These are phyloP conservation scores for Bocquillonia castaneifolia DNA, from an alignment of 441 rosid genomes.

Conservation along the genomic window DNA sequence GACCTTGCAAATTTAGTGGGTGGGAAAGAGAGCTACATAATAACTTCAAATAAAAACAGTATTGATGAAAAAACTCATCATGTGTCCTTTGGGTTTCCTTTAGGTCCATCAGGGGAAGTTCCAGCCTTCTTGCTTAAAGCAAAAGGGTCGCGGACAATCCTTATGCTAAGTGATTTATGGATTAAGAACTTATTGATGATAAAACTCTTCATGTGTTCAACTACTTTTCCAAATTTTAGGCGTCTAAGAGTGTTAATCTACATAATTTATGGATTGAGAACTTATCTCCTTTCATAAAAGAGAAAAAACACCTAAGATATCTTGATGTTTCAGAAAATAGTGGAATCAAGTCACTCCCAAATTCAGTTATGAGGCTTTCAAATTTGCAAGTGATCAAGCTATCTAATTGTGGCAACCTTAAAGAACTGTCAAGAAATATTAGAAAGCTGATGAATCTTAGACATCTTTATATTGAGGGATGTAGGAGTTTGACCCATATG, in stretches of 20 bases:
- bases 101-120: neutral
- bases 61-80: neutral
- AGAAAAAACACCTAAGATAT: slow-evolving; percentile 23
- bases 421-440: slow-evolving; percentile 3
- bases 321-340: slow-evolving; percentile 24
- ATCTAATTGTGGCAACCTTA: slow-evolving; percentile 10
- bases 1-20: slow-evolving; percentile 27
- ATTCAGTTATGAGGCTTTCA: slow-evolving; percentile 13
- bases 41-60: neutral
- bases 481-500: neutral
- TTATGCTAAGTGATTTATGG: neutral
- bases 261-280: neutral
- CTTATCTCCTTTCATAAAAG: slow-evolving; percentile 16
- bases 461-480: neutral
- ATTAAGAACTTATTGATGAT: neutral
- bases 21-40: neutral
- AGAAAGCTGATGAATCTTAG: slow-evolving; percentile 14
- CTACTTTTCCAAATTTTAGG: slow-evolving; percentile 6
- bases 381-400: slow-evolving; percentile 16
- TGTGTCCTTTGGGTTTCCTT: neutral
- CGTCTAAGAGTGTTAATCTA: slow-evolving; percentile 12
- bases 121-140: neutral
- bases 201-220: neutral
- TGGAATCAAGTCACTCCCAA: slow-evolving; percentile 7
- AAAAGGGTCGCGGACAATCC: neutral